These are phyloP conservation scores for Bromus sterilis DNA, from an alignment of 176 grass and related monocot genomes.

Conservation along the genomic window DNA sequence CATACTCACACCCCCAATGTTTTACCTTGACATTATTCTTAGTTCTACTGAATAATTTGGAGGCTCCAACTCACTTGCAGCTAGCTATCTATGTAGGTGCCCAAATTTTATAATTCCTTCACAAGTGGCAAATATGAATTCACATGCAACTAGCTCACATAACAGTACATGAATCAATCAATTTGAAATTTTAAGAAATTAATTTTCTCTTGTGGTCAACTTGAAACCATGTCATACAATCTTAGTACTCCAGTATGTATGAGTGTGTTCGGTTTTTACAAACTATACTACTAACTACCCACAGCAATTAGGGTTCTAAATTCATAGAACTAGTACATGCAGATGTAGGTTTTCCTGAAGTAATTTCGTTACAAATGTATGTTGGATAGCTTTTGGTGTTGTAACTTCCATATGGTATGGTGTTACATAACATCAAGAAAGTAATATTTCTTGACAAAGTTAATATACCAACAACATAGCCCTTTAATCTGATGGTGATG, in stretches of 20 bases:
- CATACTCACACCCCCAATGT: neutral
- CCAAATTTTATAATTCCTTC: neutral
- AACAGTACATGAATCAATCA: neutral
- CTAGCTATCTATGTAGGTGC: neutral
- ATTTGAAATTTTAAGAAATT: neutral
- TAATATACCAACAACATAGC: neutral
- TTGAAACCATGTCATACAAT: neutral
- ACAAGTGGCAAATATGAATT: neutral
- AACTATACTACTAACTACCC: neutral
- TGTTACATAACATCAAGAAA: slow-evolving; percentile 17
- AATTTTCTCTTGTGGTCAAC: neutral
- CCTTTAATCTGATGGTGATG: neutral
- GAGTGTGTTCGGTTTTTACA: neutral
- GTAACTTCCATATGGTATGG: neutral
- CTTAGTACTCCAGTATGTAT: neutral
- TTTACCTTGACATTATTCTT: neutral
- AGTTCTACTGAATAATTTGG: neutral
- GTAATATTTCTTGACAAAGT: slow-evolving; percentile 4
- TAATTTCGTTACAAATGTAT: neutral
- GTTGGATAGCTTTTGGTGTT: neutral
- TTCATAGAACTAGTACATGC: neutral
- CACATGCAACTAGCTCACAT: neutral
- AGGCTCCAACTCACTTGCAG: neutral
- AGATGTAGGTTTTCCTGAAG: neutral
- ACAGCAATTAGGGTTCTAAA: neutral